Percentiles rank a stretch among this genome's conserved stretches.
Evolutionary conservation across 2,329 filamentous ascomycete genomes (phyloP).

Genomic region (Arachnopeziza araneosa): DNA sequence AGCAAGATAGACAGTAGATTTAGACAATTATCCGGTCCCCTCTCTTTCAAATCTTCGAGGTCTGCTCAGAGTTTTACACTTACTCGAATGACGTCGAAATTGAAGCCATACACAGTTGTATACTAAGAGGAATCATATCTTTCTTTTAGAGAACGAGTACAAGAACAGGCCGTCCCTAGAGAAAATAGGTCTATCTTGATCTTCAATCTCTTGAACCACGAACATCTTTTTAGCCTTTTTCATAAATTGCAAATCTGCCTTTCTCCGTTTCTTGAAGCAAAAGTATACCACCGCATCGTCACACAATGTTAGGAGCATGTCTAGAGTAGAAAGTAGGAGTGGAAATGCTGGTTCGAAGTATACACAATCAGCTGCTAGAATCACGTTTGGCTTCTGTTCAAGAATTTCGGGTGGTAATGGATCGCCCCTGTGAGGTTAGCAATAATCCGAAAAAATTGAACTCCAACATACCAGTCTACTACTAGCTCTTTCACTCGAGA

Average conservation of each 20-base stretch:
- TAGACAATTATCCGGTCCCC: not conserved
- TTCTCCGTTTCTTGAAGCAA: slow-evolving; percentile 89
- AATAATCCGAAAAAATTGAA: not conserved
- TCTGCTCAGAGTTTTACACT: not conserved
- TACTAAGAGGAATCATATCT: slow-evolving; percentile 15
- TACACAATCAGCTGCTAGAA: slow-evolving; percentile 94
- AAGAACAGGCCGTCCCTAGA: slow-evolving; percentile 55
- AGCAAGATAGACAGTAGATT: not conserved
- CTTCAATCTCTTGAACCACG: slow-evolving; percentile 53
- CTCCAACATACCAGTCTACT: slow-evolving; percentile 67
- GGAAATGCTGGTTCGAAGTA: slow-evolving; percentile 97
- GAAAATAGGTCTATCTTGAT: slow-evolving; percentile 54
- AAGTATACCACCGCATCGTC: slow-evolving; percentile 64
- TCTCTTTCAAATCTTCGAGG: not conserved
- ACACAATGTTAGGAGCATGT: slow-evolving; percentile 67
- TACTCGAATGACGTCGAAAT: too few species aligned
- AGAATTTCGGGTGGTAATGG: slow-evolving; percentile 48
- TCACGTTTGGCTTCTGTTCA: slow-evolving; percentile 62
- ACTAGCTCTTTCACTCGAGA: slow-evolving; percentile 59
- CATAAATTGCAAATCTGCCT: slow-evolving; percentile 72
- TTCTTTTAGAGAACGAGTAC: slow-evolving; percentile 47
- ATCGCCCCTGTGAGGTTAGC: slow-evolving; percentile 47
- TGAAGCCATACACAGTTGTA: too few species aligned
- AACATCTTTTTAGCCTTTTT: slow-evolving; percentile 66
- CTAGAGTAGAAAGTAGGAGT: slow-evolving; percentile 72